These are phyloP conservation scores for Ceratonia siliqua DNA, from an alignment of 306 rosid species.

Conservation along the genomic window DNA sequence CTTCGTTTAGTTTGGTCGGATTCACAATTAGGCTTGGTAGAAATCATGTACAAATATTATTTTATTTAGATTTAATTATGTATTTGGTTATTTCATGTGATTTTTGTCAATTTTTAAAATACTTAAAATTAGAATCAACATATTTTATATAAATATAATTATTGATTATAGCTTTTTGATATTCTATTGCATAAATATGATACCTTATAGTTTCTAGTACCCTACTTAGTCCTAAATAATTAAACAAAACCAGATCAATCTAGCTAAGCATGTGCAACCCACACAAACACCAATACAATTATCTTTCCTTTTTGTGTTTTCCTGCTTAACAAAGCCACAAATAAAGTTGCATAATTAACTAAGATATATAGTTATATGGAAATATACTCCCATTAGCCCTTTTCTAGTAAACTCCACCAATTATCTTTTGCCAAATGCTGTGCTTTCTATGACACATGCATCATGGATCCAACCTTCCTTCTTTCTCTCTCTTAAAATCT, in stretches of 20 bases:
- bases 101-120: too few relatives aligned
- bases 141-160: too few relatives aligned
- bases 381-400: neutral
- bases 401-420: neutral
- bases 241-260: neutral
- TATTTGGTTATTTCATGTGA: too few relatives aligned
- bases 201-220: neutral
- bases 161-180: neutral
- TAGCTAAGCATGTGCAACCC: neutral
- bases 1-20: too few relatives aligned
- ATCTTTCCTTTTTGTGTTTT: neutral
- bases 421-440: neutral
- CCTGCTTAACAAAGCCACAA: neutral
- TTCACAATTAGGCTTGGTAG: too few relatives aligned
- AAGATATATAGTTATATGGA: neutral
- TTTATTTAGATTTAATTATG: too few relatives aligned
- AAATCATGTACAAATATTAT: too few relatives aligned
- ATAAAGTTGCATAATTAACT: neutral
- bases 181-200: neutral
- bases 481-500: neutral
- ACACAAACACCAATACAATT: neutral
- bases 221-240: neutral
- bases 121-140: too few relatives aligned
- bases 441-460: conserved; percentile 15
- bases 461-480: conserved; percentile 22